Percentiles rank a stretch among this genome's conserved stretches.
phyloP scores from a whole-genome alignment of 305 asterid species.

The Fraxinus floribunda region DNA sequence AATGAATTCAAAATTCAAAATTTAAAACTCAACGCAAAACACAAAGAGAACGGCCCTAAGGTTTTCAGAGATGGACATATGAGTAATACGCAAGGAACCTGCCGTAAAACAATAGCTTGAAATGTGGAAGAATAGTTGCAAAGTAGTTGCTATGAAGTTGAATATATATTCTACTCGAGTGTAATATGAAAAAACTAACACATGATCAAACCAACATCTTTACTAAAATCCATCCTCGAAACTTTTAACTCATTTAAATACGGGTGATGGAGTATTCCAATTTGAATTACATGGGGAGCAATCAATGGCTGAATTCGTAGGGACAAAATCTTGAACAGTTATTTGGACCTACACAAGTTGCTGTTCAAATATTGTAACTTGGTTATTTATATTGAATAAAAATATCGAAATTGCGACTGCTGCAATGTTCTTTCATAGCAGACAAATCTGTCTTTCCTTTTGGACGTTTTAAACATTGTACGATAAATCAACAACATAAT shows the following conservation, averaged over 20 bases:
- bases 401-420: not conserved
- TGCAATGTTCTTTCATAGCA: not conserved
- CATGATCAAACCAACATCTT: not conserved
- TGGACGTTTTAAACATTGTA: not conserved
- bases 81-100: not conserved
- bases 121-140: not conserved
- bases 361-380: not conserved
- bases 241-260: not conserved
- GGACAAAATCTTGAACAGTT: not conserved
- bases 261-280: not conserved
- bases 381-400: not conserved
- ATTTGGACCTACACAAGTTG: not conserved
- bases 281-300: not conserved
- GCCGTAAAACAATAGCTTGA: not conserved
- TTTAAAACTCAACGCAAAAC: no score
- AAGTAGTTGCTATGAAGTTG: not conserved
- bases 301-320: not conserved
- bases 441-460: not conserved
- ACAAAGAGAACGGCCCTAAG: no score
- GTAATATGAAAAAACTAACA: not conserved
- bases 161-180: no score
- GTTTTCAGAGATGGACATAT: not conserved
- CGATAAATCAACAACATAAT: not conserved
- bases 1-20: no score
- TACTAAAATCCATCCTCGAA: not conserved